phyloP scores from a whole-genome alignment of 306 rosid species.

The Vachellia pachyceras region DNA sequence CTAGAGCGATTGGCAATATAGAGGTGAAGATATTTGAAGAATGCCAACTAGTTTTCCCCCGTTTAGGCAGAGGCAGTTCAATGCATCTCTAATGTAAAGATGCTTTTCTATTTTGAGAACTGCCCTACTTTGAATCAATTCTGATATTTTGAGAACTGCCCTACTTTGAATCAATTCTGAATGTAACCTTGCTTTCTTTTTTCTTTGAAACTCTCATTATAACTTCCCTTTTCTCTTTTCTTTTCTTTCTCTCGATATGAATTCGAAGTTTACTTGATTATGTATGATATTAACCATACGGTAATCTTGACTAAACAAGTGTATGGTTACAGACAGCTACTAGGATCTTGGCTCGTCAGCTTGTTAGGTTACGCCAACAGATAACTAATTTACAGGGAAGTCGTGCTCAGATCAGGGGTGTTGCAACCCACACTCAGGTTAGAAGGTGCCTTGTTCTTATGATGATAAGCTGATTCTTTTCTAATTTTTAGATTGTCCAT shows the following conservation, averaged over 20 bases:
- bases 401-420: conserved; percentile 98
- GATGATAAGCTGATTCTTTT: not conserved
- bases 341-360: conserved; percentile 93
- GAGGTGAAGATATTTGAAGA: too few relatives aligned
- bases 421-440: conserved; percentile 96
- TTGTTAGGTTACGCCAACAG: conserved; percentile 93
- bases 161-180: not conserved
- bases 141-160: not conserved
- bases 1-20: too few relatives aligned
- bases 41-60: too few relatives aligned
- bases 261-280: not conserved
- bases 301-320: conserved; percentile 23
- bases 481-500: conserved; percentile 5
- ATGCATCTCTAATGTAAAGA: not conserved
- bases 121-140: not conserved
- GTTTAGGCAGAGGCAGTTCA: too few relatives aligned
- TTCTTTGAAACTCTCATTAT: not conserved
- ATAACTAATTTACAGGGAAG: conserved; percentile 97
- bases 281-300: not conserved
- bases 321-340: conserved; percentile 74
- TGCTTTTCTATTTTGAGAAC: too few relatives aligned
- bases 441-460: not conserved
- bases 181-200: not conserved
- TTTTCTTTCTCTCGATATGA: not conserved
- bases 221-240: not conserved